A percentile compares a stretch with the other conserved stretches of the same genome.
These are phyloP conservation scores for Seiridium cupressi DNA, from an alignment of 2,329 filamentous ascomycete genomes.

Conservation along the genomic window DNA sequence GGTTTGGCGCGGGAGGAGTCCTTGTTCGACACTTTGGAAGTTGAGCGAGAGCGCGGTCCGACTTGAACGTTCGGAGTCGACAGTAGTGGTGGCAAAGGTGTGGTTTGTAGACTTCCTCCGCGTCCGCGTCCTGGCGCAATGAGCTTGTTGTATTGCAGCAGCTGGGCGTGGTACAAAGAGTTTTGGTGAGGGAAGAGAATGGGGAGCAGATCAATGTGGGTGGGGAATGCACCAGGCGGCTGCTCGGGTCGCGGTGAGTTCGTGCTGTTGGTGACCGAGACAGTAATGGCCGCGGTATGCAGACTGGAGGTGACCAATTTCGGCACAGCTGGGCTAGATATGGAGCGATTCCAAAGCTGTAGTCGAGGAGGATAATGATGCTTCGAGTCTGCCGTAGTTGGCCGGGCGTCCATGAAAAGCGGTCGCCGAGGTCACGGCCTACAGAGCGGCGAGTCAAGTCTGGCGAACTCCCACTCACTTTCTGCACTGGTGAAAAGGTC, in stretches of 20 bases:
- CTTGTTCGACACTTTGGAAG: conserved; percentile 59
- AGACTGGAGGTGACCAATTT: conserved; percentile 24
- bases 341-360: conserved; percentile 37
- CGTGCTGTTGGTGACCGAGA: conserved; percentile 3
- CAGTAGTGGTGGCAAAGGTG: conserved; percentile 53
- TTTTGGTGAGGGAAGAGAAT: conserved; percentile 59
- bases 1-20: conserved; percentile 45
- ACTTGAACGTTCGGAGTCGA: conserved; percentile 56
- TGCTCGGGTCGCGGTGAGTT: conserved; percentile 6
- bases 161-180: conserved; percentile 59
- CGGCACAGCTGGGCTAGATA: conserved; percentile 30
- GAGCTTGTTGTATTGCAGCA: conserved; percentile 65
- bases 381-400: conserved; percentile 46
- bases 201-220: conserved; percentile 53
- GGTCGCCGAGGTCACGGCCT: conserved; percentile 14
- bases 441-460: background rate
- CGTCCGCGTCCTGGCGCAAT: conserved; percentile 55
- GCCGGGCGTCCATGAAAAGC: conserved; percentile 51
- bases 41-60: conserved; percentile 55
- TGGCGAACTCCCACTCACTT: background rate
- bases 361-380: conserved; percentile 41
- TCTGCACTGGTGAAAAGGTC: background rate
- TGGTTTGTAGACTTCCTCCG: conserved; percentile 53
- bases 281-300: conserved; percentile 8
- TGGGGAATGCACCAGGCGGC: conserved; percentile 25